Evolutionary conservation across 805 yeast genomes (phyloP), one percentile per base, ranked within the genome.

Genomic region (Saccharomycopsis schoenii): DNA sequence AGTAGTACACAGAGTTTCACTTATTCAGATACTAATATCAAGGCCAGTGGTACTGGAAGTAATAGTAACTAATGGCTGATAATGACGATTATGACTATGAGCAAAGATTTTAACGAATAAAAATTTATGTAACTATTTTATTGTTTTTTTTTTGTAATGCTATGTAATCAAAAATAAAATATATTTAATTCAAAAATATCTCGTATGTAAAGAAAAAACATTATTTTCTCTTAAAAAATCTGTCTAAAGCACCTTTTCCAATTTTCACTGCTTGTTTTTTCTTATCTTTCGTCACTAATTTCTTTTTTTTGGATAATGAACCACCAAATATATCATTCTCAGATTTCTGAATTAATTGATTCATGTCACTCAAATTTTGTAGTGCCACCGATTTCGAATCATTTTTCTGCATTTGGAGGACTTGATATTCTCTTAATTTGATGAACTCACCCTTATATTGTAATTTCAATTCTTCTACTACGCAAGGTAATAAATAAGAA

Each of bases 401-500:
- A 10, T 24, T 47, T 47, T 47, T 47, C 52, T 24, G n/a, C 6
- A 47, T 5, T 25, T 47, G 52, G 1, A 14, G 21, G 34, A 5
- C 21, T 47, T 47, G 19, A 47, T 47, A 47, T 47, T 47, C 15
- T 21, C 21, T 21, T 8, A 47, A 47, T 19, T 10, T 47, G 10
- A 21, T 3, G 14, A 47, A 47, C 25, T 24, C 2, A 21, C 21
- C 34, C 4, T 47, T 47, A 24, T 21, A 47, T 2, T 47, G 52
- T 5, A 21, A 4, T 10, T 21, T 47, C 6, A 47, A 24, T 24
- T 47, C 8, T 21, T 41, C 52, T 15, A n/a, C 10, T 19, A 21
- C 11, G 43, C 39, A 19, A 12, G 52, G 52, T 1, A 47, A 25
- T 47, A 62, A 50, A 40, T 62, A 62, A n/a, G 58, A 47, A 4